Base-by-base conservation (phyloP, 352 stramenopile species). In the Bremia lactucae region DNA sequence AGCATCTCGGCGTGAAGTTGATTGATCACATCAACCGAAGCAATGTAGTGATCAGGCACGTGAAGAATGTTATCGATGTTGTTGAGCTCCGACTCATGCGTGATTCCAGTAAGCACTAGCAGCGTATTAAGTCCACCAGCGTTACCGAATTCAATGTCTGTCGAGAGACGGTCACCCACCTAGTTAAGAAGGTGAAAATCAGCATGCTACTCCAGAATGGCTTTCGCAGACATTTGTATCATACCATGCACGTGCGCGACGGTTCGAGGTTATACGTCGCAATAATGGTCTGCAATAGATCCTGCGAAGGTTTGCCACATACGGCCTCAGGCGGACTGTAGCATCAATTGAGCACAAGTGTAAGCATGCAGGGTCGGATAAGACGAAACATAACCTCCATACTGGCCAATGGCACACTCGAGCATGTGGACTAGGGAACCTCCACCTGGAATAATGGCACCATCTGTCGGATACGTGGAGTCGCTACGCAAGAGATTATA, bases 101-200 rank as follows among this genome's bases (percentile, higher is more conserved):
- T 88, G 42, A 87, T 68, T 14, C 79, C 75, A 11, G 65, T 78
- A 36, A 91, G 63, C 41, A 91, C 79, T 4, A 91, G 59, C 45
- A 91, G 55, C 26, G 79, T 91, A 31, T 77, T 57, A 33, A 88
- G 35, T 2, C 76, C 74, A 23, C 79, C 79, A 11, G 68, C 64
- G 20, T 72, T 72, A 36, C 79, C 79, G 22, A 91, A 91, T 53
- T 84, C 72, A 55, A 91, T 91, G 58, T 91, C 79, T 1, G 79
- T 91, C 20, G 72, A 82, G 24, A 91, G 50, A 18, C 73, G 71
- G 38, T 91, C 79, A 41, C 79, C 79, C n/a, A 91, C 75, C 75
- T 87, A 41, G 15, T 29, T 40, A 22, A 13, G 26, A 36, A 35
- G 6, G 10, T n/a, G n/a, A n/a, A n/a, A n/a, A n/a, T 47, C 29